Percentiles rank a stretch among this genome's conserved stretches.
Evolutionary conservation across 768 basidiomycete genomes (phyloP).

Genomic region (Obba rivulosa): DNA sequence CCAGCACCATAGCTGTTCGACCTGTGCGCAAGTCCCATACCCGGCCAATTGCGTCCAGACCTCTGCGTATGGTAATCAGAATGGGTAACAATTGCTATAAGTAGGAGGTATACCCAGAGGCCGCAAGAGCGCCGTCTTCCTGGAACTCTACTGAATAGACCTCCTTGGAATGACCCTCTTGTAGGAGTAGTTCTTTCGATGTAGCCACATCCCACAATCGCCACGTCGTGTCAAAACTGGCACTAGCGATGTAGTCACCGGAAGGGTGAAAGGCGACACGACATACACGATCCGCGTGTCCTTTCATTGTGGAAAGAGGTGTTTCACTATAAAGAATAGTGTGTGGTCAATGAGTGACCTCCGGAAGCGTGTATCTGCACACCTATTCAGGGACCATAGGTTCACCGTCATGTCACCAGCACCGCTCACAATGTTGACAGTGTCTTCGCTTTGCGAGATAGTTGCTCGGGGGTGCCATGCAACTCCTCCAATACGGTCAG

Average conservation of each 20-base stretch:
- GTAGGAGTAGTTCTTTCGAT: conserved; percentile 75
- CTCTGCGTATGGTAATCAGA: conserved; percentile 41
- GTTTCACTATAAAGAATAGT: conserved; percentile 53
- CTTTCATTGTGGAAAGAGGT: conserved; percentile 80
- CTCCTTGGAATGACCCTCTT: conserved; percentile 97
- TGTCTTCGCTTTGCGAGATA: conserved; percentile 51
- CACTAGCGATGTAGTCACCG: conserved; percentile 88
- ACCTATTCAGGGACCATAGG: conserved; percentile 89
- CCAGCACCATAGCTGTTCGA: conserved; percentile 94
- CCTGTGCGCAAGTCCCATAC: conserved; percentile 97
- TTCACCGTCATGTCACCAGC: conserved; percentile 84
- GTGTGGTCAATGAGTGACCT: background rate
- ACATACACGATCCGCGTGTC: conserved; percentile 88
- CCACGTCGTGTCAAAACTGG: conserved; percentile 98
- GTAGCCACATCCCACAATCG: conserved; percentile 90
- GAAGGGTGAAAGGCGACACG: conserved; percentile 96
- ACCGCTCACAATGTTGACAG: conserved; percentile 85
- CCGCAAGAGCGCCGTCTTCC: conserved; percentile 86
- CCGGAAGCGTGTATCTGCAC: conserved; percentile 11
- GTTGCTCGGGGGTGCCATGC: conserved; percentile 98
- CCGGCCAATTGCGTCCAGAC: conserved; percentile 93
- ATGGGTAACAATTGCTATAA: background rate
- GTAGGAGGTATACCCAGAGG: conserved; percentile 69
- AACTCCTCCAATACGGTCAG: conserved; percentile 88
- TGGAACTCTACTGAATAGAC: conserved; percentile 97